These are phyloP conservation scores for Pilasporangium apinafurcum DNA, from an alignment of 352 stramenopile species.

Conservation along the genomic window DNA sequence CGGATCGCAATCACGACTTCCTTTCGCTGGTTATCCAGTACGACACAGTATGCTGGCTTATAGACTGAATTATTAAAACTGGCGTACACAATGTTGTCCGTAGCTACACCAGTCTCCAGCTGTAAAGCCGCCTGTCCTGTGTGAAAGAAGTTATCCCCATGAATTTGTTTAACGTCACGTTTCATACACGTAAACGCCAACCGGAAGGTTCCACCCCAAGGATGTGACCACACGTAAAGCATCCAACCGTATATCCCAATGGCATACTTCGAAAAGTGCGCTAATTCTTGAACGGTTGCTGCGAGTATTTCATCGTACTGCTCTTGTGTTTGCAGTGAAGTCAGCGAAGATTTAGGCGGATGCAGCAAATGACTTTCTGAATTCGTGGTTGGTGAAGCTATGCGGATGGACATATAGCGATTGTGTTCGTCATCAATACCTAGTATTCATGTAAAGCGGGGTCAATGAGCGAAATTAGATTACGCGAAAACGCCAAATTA, in stretches of 20 bases:
- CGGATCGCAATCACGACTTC: constrained; percentile 80
- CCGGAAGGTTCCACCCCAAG: constrained; percentile 71
- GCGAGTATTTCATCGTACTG: constrained; percentile 42
- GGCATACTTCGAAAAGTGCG: constrained; percentile 82
- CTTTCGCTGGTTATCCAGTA: constrained; percentile 65
- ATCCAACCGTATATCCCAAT: constrained; percentile 88
- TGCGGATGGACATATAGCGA: constrained; percentile 43
- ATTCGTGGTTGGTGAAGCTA: constrained; percentile 16
- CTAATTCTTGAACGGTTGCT: constrained; percentile 48
- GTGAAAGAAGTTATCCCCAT: constrained; percentile 84
- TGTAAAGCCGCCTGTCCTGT: constrained; percentile 73
- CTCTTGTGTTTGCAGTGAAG: constrained; percentile 35
- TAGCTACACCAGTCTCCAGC: constrained; percentile 57
- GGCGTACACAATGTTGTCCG: constrained; percentile 76
- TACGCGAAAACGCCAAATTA: not conserved
- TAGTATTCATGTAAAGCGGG: constrained; percentile 12
- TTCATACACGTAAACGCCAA: constrained; percentile 76
- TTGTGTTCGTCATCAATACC: constrained; percentile 9
- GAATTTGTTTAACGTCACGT: constrained; percentile 50
- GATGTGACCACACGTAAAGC: constrained; percentile 87
- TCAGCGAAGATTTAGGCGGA: too few species aligned
- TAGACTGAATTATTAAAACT: constrained; percentile 81
- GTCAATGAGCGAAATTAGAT: constrained; percentile 8
- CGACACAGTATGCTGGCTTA: constrained; percentile 70
- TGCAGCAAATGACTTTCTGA: not conserved